These are phyloP conservation scores for Phtheirospermum japonicum DNA, from an alignment of 257 asterid genomes.

Conservation along the genomic window DNA sequence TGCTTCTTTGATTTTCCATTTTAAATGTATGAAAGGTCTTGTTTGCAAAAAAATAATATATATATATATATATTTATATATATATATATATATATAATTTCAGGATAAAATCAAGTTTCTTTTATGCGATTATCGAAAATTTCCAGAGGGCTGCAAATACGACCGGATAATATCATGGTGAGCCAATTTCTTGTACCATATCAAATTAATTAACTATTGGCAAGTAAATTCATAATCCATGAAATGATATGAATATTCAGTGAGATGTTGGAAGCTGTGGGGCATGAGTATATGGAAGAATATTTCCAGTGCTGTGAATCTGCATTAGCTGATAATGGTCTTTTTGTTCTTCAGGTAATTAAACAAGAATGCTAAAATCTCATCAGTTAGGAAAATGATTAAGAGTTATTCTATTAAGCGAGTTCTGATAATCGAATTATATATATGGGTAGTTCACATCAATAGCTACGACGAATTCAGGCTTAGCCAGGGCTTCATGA, in stretches of 20 bases:
- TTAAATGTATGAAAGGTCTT: too few relatives aligned
- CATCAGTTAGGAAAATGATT: background rate
- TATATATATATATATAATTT: too few relatives aligned
- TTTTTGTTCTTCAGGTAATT: conserved; percentile 58
- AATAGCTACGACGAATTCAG: conserved; percentile 39
- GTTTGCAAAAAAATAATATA: too few relatives aligned
- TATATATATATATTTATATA: too few relatives aligned
- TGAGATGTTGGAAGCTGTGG: conserved; percentile 69
- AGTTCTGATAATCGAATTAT: conserved; percentile 54
- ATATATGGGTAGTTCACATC: conserved; percentile 3
- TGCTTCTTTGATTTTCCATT: too few relatives aligned
- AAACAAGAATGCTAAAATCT: too few relatives aligned
- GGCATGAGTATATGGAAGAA: conserved; percentile 57
- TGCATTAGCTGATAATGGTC: conserved; percentile 49
- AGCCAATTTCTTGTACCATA: background rate
- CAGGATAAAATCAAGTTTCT: conserved; percentile 51
- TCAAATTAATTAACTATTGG: too few relatives aligned
- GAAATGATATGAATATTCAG: conserved; percentile 27
- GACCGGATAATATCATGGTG: conserved; percentile 69
- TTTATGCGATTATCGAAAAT: conserved; percentile 58
- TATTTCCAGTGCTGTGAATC: conserved; percentile 51
- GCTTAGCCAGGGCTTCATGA: conserved; percentile 57
- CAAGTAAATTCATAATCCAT: too few relatives aligned
- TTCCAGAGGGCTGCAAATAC: conserved; percentile 45
- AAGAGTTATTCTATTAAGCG: too few relatives aligned